Evolutionary conservation across 2,329 filamentous ascomycete genomes (phyloP), one percentile per base, ranked within the genome.

Genomic region (Cadophora luteo-olivacea): DNA sequence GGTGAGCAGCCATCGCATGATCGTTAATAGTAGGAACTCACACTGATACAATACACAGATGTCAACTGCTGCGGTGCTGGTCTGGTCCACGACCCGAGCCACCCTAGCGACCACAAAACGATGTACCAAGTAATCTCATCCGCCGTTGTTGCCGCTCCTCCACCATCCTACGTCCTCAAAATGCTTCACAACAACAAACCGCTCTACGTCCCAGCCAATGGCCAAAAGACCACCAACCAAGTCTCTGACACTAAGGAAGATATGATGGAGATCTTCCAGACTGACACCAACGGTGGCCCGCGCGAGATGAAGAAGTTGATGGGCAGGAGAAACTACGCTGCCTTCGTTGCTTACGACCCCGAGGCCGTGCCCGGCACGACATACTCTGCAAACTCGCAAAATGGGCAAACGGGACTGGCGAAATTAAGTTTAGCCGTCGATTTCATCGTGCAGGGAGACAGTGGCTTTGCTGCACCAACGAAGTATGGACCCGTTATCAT

Each of bases 211-310:
- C 96, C 96, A 0, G 85, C 87, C 65, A 99, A 99, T 80, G 95
- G 95, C n/a, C 89, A 93, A 67, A 87, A 88, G 72, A 90, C 91
- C 0, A 91, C 86, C 1, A 88, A 93, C 70, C 87, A 90, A 72
- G 86, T 92, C 0, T 92, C 90, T 1, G 96, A 99, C 79, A 99
- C 96, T 58, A 98, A 99, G 81, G 96, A 99, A 80, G 96, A 99
- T 81, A 99, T 99, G 96, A 97, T 99, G 92, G 96, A 99, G 83
- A 97, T 99, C 73, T 99, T 99, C 86, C 93, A 96, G 76, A 92
- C 91, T 8, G 96, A 99, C 75, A 93, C 96, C 19, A 93, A 91
- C 65, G 95, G 96, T n/a, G 84, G 88, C 45, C 84, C 89, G 0
- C 86, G 94, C 58, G 95, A 97, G 79, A 85, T 94, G 77, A 94